phyloP scores from a whole-genome alignment of 441 rosid genomes.

The Populus hybrid region DNA sequence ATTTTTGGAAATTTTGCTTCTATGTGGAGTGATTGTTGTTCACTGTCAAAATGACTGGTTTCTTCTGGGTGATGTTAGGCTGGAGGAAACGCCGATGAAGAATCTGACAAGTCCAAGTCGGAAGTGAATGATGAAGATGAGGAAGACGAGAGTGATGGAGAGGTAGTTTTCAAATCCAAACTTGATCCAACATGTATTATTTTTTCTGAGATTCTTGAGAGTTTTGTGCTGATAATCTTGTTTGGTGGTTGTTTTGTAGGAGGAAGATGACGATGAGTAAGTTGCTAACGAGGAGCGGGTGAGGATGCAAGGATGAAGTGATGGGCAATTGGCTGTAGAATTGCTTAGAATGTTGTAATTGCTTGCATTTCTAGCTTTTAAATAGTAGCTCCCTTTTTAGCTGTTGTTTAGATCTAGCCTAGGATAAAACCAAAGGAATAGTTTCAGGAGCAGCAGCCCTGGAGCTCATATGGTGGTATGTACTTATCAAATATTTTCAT shows the following conservation, averaged over 20 bases:
- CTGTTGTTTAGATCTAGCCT: slow-evolving; percentile 17
- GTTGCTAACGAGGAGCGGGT: neutral
- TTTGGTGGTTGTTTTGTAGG: slow-evolving; percentile 11
- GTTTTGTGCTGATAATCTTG: no score
- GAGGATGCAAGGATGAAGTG: slow-evolving; percentile 8
- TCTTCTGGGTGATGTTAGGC: slow-evolving; percentile 6
- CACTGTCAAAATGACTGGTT: neutral
- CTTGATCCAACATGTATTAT: neutral
- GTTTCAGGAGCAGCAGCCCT: slow-evolving; percentile 1
- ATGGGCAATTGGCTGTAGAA: slow-evolving; percentile 2
- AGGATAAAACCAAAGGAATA: slow-evolving; percentile 15
- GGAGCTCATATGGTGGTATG: slow-evolving; percentile 6
- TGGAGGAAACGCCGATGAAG: slow-evolving; percentile 67
- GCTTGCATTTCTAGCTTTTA: slow-evolving; percentile 10
- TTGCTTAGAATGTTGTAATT: slow-evolving; percentile 16
- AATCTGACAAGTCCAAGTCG: slow-evolving; percentile 73
- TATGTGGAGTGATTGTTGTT: slow-evolving; percentile 20
- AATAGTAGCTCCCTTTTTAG: neutral
- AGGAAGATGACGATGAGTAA: slow-evolving; percentile 56
- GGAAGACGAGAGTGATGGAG: slow-evolving; percentile 46
- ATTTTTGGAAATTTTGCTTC: neutral
- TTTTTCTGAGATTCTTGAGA: neutral
- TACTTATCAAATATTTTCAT: slow-evolving; percentile 10
- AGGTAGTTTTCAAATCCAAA: slow-evolving; percentile 29
- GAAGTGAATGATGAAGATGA: slow-evolving; percentile 67